Base-by-base conservation (phyloP, 2,329 filamentous ascomycete species). In the Hymenoscyphus scutula region DNA sequence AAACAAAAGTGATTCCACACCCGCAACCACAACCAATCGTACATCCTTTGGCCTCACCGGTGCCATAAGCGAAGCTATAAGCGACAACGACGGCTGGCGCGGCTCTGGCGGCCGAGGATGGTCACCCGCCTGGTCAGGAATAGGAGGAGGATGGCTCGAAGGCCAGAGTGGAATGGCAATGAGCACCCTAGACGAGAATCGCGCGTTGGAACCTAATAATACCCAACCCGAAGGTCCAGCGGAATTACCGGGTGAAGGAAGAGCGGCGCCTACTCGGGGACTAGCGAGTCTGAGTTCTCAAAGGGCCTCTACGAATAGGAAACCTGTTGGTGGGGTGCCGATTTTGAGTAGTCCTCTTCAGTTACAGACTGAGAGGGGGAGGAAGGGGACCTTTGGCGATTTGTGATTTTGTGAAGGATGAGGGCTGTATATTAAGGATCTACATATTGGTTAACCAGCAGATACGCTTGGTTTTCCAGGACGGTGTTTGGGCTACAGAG, bases 21-120 rank as follows among this genome's bases (percentile, higher is more conserved):
- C 45, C 11, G 19, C 23, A 23, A 25, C 45, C 7, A 51, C 45
- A 13, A 11, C 45, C 5, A 61, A 37, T 15, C 53, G 30, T n/a
- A 25, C 51, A 37, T 56, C 51, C 34, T 61, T 61, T n/a, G 59
- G 59, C 5, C 34, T 61, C 37, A 61, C 56, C 19, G 41, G 41
- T n/a, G 54, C 59, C 37, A 61, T 61, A 17, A 51, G 19, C 38
- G 25, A 15, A 3, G 59, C 45, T 15, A 10, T 57, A 15, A 38
- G 29, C 29, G 60, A 45, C 8, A 34, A 23, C n/a, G 41, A 58
- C 5, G 56, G 56, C 45, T 59, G 58, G 58, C 41, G 58, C 5
- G 56, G 56, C 19, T 45, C 34, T 5, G 56, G 56, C 32, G 53
- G 53, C 8, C n/a, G 37, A 13, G 51, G 51, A 53, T 55, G 55